Base-by-base conservation (phyloP, 2,329 filamentous ascomycete species). In the Fonsecaea multimorphosa region DNA sequence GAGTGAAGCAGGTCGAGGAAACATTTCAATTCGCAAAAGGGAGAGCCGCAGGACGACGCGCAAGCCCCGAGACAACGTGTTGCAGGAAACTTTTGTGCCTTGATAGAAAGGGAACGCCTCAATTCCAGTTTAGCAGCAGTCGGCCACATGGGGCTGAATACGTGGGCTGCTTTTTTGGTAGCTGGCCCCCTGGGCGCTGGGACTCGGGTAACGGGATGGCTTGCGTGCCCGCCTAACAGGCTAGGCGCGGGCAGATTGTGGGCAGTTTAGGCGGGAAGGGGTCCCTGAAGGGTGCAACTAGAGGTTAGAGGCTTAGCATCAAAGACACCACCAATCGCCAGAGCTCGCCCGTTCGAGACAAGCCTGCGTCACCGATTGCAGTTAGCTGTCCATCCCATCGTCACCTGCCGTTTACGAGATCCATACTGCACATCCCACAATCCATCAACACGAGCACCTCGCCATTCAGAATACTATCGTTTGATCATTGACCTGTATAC, bases 201-300 rank as follows among this genome's bases (percentile, higher is more conserved):
- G 56, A n/a, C 19, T 49, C 38, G 56, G 16, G 29, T 49, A 27
- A 40, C 22, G 58, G 58, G 56, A 31, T 34, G 44, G 44, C 22
- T 22, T 49, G 7, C 22, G 44, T 24, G 44, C 44, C 19, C 44
- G 19, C 8, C 22, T 49, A 49, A 22, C 3, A 49, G 44, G 44
- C 38, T 40, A 56, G 31, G 34, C 27, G 9, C 27, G 46, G 58
- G 58, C 31, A 60, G 34, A n/a, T 60, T 36, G 9, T 36, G 46
- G 58, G 58, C 31, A 60, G 34, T n/a, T 60, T 36, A 52, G 58
- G 58, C 58, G 58, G 58, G 51, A 54, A 54, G 27, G 27, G 29
- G 19, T 27, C 58, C 31, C 46, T 29, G 32, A 22, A 54, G 31
- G 19, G 6, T 49, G 44, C 44, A 49, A 49, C 44, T 49, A 49